phyloP scores from a whole-genome alignment of 768 basidiomycete genomes.

The Macrolepiota fuliginosa region DNA sequence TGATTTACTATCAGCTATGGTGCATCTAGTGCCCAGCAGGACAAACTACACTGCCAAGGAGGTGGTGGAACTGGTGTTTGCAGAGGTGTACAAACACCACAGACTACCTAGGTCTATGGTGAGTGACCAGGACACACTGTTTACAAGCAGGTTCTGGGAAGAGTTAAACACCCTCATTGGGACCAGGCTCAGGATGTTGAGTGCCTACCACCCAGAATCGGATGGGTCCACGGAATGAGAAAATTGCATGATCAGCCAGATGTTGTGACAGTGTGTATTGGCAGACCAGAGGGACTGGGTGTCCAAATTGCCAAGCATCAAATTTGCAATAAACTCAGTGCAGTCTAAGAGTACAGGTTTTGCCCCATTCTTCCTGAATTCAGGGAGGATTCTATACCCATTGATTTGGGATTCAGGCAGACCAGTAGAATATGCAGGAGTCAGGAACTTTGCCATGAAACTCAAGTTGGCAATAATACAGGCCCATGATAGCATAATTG shows the following conservation, averaged over 20 bases:
- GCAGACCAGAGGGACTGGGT: neutral
- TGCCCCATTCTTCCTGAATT: conserved; percentile 16
- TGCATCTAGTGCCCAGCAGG: too few relatives aligned
- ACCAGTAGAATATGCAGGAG: conserved; percentile 9
- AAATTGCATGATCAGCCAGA: neutral
- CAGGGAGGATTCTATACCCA: neutral
- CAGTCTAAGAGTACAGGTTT: conserved; percentile 8
- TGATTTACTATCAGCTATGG: too few relatives aligned
- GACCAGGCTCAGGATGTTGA: too few relatives aligned
- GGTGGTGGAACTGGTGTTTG: too few relatives aligned
- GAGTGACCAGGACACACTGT: too few relatives aligned
- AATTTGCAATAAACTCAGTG: conserved; percentile 12
- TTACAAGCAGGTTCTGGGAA: too few relatives aligned
- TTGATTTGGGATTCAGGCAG: conserved; percentile 10
- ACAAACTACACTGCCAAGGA: too few relatives aligned
- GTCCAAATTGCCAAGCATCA: neutral
- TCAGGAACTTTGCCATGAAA: conserved; percentile 7
- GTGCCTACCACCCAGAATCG: too few relatives aligned
- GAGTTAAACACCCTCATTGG: too few relatives aligned
- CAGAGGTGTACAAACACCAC: too few relatives aligned
- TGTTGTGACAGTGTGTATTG: neutral
- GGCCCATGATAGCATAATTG: conserved; percentile 28
- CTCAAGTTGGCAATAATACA: conserved; percentile 18
- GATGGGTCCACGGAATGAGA: too few relatives aligned
- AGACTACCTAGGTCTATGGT: too few relatives aligned